Percentiles rank a stretch among this genome's conserved stretches.
Conservation (phyloP, 345 rosid genomes). For the Cardiospermum halicacabum region DNA sequence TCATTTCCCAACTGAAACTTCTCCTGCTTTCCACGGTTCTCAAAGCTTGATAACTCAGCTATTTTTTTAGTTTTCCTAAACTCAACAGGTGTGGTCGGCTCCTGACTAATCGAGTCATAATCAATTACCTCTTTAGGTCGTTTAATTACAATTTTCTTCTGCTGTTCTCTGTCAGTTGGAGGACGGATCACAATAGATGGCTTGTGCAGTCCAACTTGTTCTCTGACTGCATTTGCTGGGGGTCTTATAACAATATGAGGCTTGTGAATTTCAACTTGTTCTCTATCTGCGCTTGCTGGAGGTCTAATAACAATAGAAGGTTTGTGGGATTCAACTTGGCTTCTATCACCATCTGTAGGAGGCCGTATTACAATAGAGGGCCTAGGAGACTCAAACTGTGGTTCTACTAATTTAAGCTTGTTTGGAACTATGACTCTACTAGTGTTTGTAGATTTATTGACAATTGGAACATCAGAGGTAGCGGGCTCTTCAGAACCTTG, state of each 20-base stretch:
- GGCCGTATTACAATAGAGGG: slow-evolving; percentile 81
- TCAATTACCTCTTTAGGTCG: slow-evolving; percentile 70
- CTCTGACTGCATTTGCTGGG: slow-evolving; percentile 51
- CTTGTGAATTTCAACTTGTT: slow-evolving; percentile 49
- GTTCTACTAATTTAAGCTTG: slow-evolving; percentile 57
- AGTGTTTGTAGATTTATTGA: slow-evolving; percentile 47
- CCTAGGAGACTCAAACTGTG: slow-evolving; percentile 56
- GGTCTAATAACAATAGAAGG: slow-evolving; percentile 56
- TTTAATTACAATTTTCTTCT: slow-evolving; percentile 73
- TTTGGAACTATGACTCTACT: slow-evolving; percentile 71
- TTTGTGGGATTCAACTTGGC: slow-evolving; percentile 51
- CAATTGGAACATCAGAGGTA: slow-evolving; percentile 46
- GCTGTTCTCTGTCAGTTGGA: slow-evolving; percentile 57
- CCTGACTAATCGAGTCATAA: slow-evolving; percentile 66
- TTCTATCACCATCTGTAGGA: slow-evolving; percentile 58
- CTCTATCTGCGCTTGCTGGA: slow-evolving; percentile 50
- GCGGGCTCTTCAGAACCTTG: slow-evolving; percentile 49
- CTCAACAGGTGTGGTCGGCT: slow-evolving; percentile 58
- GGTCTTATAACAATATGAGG: slow-evolving; percentile 55
- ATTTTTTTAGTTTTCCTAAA: slow-evolving; percentile 76
- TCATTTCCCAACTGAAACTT: slow-evolving; percentile 34
- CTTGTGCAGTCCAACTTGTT: slow-evolving; percentile 57
- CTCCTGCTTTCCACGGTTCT: slow-evolving; percentile 41
- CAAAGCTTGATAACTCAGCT: slow-evolving; percentile 68
- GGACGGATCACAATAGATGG: slow-evolving; percentile 81